Evolutionary conservation across 2,329 filamentous ascomycete species (phyloP), one percentile per base, ranked within the genome.

Genomic region (Fusarium sp.): DNA sequence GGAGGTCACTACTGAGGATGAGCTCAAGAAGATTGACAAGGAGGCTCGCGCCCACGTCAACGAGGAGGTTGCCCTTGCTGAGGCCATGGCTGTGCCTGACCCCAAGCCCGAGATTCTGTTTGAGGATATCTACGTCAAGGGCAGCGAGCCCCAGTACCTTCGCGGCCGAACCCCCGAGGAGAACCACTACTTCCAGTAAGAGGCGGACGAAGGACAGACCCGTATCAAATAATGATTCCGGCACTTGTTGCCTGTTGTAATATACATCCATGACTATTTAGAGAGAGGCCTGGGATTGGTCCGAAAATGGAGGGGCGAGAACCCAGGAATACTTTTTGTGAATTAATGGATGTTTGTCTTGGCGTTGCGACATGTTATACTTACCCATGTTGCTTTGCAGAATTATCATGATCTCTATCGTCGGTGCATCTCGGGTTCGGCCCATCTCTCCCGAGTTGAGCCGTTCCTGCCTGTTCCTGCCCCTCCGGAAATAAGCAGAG

Each of bases 11-110:
- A 89, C 87, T 67, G 96, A 99, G 86, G 94, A 97, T 40, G 95
- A 98, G 84, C 90, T 99, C 81, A 99, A 99, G 91, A 81, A 81
- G 73, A 90, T 99, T 74, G 96, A 99, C 86, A 98, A 97, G 89
- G 89, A 96, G 77, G 94, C 96, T 16, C 91, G 94, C 79, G 85
- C 83, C 79, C 86, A 90, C 77, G 93, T 99, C 78, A 94, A 96
- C 81, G 90, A 89, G 73, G 95, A 99, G 86, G 95, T 97, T 62
- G 92, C 91, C 68, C 86, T 88, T 77, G 96, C 96, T 58, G 96
- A 99, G 89, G 87, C 89, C 76, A 97, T 98, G 93, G 81, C 88
- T 40, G 81, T 84, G 50, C 96, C 96, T 29, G 93, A 97, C 53
- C 80, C 91, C 62, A 96, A 88, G 67, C 84, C 90, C 59, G 87